These are phyloP conservation scores for Cyclotella kingstonii DNA, from an alignment of 108 stramenopile species.

Conservation along the genomic window DNA sequence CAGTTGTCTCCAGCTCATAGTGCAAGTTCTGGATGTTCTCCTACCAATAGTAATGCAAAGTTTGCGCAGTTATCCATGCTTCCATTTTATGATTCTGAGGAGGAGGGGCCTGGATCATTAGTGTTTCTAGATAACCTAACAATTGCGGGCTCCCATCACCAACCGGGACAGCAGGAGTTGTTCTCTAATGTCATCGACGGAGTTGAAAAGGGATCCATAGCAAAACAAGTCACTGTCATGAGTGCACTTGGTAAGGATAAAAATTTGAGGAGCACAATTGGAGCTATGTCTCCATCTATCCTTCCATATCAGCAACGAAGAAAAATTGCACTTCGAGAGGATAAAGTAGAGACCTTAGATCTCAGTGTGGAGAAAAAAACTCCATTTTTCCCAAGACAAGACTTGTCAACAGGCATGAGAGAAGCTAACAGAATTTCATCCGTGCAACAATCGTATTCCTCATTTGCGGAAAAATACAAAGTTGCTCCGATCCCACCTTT, in stretches of 20 bases:
- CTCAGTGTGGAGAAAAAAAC: not conserved
- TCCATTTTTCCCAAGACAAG: constrained; percentile 9
- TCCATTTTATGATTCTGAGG: constrained; percentile 37
- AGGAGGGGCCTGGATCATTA: constrained; percentile 22
- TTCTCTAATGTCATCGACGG: too few species aligned
- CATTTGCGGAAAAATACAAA: constrained; percentile 26
- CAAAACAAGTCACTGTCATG: too few species aligned
- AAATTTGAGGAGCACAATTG: too few species aligned
- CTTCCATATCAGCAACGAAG: constrained; percentile 5
- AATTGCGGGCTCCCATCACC: not conserved
- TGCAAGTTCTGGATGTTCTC: constrained; percentile 2
- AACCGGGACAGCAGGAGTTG: constrained; percentile 5
- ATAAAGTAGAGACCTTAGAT: not conserved
- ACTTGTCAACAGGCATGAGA: constrained; percentile 18
- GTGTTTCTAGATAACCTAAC: constrained; percentile 23
- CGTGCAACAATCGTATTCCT: not conserved
- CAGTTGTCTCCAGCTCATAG: not conserved
- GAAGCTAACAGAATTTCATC: constrained; percentile 2
- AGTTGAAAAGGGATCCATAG: too few species aligned
- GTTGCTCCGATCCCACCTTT: constrained; percentile 32
- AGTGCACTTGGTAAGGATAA: too few species aligned
- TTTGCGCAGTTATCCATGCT: constrained; percentile 7
- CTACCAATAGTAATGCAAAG: not conserved
- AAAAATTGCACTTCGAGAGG: constrained; percentile 1
- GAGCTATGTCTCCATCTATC: not conserved